Conservation (phyloP, 2,329 filamentous ascomycete genomes). For the Triangularia verruculosa region DNA sequence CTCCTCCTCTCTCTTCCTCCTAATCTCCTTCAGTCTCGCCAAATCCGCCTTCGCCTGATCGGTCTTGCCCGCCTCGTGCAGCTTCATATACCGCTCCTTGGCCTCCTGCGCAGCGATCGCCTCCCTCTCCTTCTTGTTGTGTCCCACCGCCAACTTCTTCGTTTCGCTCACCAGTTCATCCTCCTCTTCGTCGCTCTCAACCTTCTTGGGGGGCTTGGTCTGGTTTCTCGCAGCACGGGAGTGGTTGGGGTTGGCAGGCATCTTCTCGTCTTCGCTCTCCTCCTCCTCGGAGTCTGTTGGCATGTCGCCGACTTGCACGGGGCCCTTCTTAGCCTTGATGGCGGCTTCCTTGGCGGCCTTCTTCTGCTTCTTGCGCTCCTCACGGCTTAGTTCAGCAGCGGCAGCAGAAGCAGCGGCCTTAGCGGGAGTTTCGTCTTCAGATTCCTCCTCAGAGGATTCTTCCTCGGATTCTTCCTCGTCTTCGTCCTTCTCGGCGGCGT, state of each 20-base stretch:
- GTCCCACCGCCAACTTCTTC: constrained; percentile 48
- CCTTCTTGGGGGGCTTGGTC: constrained; percentile 39
- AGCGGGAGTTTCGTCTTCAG: constrained; percentile 45
- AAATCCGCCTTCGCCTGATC: constrained; percentile 90
- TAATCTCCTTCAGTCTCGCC: constrained; percentile 75
- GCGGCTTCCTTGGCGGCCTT: constrained; percentile 91
- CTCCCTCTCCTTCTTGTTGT: constrained; percentile 59
- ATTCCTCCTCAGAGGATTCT: constrained; percentile 45
- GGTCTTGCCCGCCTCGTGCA: constrained; percentile 93
- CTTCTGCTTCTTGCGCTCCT: constrained; percentile 81
- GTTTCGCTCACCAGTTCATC: constrained; percentile 54
- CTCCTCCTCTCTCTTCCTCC: constrained; percentile 82
- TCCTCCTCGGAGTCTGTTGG: constrained; percentile 69
- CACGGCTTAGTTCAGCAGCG: constrained; percentile 62
- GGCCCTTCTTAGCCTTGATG: constrained; percentile 67
- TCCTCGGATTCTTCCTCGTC: constrained; percentile 47
- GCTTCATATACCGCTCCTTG: constrained; percentile 84
- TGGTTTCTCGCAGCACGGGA: constrained; percentile 68
- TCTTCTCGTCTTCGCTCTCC: constrained; percentile 51
- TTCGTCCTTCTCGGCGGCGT: constrained; percentile 48
- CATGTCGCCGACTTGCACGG: constrained; percentile 80
- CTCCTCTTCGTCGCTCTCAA: constrained; percentile 32
- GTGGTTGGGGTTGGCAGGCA: constrained; percentile 92
- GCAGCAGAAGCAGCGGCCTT: constrained; percentile 28
- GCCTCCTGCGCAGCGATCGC: constrained; percentile 82